These are phyloP conservation scores for Ceratopteris richardii DNA, from an alignment of 75 land plant species.

Conservation along the genomic window DNA sequence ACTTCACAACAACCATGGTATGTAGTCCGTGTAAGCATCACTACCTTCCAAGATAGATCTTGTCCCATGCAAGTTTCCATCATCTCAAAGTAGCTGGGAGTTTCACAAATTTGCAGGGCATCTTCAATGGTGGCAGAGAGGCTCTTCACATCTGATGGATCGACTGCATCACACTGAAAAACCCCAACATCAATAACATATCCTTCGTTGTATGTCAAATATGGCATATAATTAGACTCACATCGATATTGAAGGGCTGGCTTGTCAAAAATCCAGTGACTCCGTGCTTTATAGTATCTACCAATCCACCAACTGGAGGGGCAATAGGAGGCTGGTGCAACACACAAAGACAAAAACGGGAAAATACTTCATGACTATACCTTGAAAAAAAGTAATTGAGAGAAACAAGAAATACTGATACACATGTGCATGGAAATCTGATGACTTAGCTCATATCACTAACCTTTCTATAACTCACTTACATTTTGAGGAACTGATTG, in stretches of 20 bases:
- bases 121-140: conserved; percentile 44
- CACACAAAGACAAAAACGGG: too few relatives aligned
- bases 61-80: conserved; percentile 79
- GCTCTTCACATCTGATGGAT: conserved; percentile 59
- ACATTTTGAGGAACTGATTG: too few relatives aligned
- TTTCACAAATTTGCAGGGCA: conserved; percentile 50
- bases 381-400: too few relatives aligned
- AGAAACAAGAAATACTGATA: too few relatives aligned
- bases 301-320: conserved; percentile 79
- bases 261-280: conserved; percentile 84
- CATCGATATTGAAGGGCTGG: conserved; percentile 52
- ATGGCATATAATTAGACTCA: conserved; percentile 28
- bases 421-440: too few relatives aligned
- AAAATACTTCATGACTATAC: too few relatives aligned
- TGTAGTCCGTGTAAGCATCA: neutral
- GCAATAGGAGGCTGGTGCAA: conserved; percentile 50
- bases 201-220: neutral
- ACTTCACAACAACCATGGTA: neutral
- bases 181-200: conserved; percentile 1
- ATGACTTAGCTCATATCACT: too few relatives aligned
- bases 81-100: conserved; percentile 48
- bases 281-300: conserved; percentile 83
- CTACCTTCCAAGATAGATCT: conserved; percentile 96
- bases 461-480: too few relatives aligned
- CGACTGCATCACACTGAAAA: conserved; percentile 71